phyloP scores from a whole-genome alignment of 345 rosid genomes.

The Arabidopsis suecica region DNA sequence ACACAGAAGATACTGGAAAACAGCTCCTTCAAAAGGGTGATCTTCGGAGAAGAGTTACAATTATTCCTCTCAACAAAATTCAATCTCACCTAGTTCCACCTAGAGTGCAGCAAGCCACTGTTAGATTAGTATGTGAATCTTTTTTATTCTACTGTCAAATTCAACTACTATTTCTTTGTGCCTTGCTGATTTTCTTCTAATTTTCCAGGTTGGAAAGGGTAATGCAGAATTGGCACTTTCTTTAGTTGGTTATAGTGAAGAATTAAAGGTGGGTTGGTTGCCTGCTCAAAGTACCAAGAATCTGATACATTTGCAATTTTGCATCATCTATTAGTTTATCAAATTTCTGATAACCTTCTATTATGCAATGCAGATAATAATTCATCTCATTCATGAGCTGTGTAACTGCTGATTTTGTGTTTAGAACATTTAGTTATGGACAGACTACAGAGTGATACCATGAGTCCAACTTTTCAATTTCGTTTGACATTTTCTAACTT shows the following conservation, averaged over 20 bases:
- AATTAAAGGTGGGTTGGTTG: constrained; percentile 58
- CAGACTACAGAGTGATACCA: constrained; percentile 6
- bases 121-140: constrained; percentile 67
- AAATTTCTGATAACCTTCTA: constrained; percentile 6
- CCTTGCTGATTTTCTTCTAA: neutral
- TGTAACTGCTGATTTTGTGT: constrained; percentile 11
- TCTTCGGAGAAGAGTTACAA: constrained; percentile 87
- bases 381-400: constrained; percentile 9
- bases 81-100: constrained; percentile 59
- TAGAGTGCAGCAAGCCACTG: constrained; percentile 73
- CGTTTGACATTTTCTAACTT: constrained; percentile 25
- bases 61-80: constrained; percentile 87
- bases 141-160: neutral
- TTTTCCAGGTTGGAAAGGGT: constrained; percentile 84
- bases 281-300: constrained; percentile 5
- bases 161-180: neutral
- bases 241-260: constrained; percentile 76
- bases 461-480: constrained; percentile 10
- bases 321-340: constrained; percentile 13
- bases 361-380: constrained; percentile 1
- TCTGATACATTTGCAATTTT: constrained; percentile 21
- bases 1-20: constrained; percentile 87
- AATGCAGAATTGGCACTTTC: constrained; percentile 94
- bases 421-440: neutral
- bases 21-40: constrained; percentile 93